Conservation (phyloP, 192 early-diverging fungal genomes). For the Phycomyces nitens region DNA sequence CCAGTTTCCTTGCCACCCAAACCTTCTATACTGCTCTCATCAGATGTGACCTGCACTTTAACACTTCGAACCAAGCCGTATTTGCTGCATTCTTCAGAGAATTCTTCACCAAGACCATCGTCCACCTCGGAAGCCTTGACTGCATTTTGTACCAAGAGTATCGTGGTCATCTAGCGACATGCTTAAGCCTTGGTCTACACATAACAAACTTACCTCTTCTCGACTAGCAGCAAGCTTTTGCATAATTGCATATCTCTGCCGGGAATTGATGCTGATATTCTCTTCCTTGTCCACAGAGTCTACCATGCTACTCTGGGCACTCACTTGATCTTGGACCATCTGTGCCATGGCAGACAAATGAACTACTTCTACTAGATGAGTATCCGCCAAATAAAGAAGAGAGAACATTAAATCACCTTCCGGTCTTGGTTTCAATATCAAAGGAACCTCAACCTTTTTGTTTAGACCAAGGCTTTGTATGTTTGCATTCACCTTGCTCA, state of each 20-base stretch:
- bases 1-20: slow-evolving; percentile 24
- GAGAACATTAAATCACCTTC: not conserved
- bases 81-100: slow-evolving; percentile 78
- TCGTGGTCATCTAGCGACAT: slow-evolving; percentile 38
- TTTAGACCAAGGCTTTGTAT: not conserved
- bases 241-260: slow-evolving; percentile 69
- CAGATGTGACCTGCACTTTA: slow-evolving; percentile 50
- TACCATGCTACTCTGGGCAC: slow-evolving; percentile 32
- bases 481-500: not conserved
- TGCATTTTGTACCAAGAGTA: slow-evolving; percentile 67
- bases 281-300: slow-evolving; percentile 54
- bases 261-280: slow-evolving; percentile 49
- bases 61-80: slow-evolving; percentile 71
- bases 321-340: slow-evolving; percentile 41
- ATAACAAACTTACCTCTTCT: slow-evolving; percentile 23
- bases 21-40: slow-evolving; percentile 28
- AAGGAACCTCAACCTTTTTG: not conserved
- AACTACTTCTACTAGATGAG: not conserved
- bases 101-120: slow-evolving; percentile 78
- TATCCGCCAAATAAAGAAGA: not conserved
- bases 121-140: slow-evolving; percentile 73
- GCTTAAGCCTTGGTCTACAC: slow-evolving; percentile 1
- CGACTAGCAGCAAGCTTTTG: slow-evolving; percentile 53
- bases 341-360: slow-evolving; percentile 31
- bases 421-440: not conserved